A percentile compares a stretch with the other conserved stretches of the same genome.
Evolutionary conservation across 176 grass and related monocot species (phyloP).

Genomic region (sorghum (Sorghum bicolor)): DNA sequence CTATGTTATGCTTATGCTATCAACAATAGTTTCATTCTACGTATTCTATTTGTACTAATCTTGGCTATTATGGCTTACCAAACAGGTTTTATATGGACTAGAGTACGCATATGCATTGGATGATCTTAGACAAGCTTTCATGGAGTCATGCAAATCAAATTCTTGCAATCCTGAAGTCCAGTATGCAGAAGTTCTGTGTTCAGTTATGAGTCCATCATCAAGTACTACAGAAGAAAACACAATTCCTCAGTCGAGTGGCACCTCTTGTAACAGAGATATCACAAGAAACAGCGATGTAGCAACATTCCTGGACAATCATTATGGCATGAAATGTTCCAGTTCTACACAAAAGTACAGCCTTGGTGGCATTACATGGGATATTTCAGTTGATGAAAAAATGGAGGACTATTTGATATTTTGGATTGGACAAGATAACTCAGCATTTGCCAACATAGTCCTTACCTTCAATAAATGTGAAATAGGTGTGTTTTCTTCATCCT

Average conservation of each 20-base stretch:
- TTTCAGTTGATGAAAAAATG: conserved; percentile 52
- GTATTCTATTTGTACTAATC: conserved; percentile 1
- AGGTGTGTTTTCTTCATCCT: conserved; percentile 44
- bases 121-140: conserved; percentile 47
- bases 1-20: background rate
- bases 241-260: conserved; percentile 10
- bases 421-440: conserved; percentile 80
- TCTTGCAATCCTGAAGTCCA: conserved; percentile 35
- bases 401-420: conserved; percentile 84
- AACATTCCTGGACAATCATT: conserved; percentile 38
- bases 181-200: conserved; percentile 62
- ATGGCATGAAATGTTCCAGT: conserved; percentile 30
- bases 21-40: background rate
- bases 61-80: background rate
- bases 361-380: conserved; percentile 73
- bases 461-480: conserved; percentile 94
- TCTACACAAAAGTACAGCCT: conserved; percentile 46
- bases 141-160: conserved; percentile 38
- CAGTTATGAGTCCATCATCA: conserved; percentile 60
- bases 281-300: conserved; percentile 20
- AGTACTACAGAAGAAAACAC: conserved; percentile 31
- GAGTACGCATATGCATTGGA: conserved; percentile 72
- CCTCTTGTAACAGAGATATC: background rate
- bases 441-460: conserved; percentile 85
- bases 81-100: conserved; percentile 81